Percentiles rank a stretch among this genome's conserved stretches.
phyloP scores from a whole-genome alignment of 768 basidiomycete genomes.

The Agaricus sinodeliciosus region DNA sequence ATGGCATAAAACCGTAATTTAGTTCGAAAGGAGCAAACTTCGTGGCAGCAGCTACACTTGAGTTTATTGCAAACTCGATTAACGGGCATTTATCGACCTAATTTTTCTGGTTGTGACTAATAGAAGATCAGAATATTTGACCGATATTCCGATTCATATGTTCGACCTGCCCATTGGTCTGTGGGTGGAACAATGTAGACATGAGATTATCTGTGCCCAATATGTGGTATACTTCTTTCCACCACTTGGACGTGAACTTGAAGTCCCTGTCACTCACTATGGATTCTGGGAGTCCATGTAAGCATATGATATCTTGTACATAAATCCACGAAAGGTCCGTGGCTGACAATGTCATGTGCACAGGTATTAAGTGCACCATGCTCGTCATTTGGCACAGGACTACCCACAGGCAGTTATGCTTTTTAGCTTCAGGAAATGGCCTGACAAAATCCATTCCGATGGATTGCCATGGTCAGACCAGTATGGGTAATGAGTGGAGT shows the following conservation, averaged over 20 bases:
- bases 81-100: constrained; percentile 24
- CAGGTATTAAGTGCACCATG: constrained; percentile 28
- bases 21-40: constrained; percentile 27
- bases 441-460: constrained; percentile 36
- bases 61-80: constrained; percentile 30
- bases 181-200: constrained; percentile 34
- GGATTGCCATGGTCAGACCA: constrained; percentile 24
- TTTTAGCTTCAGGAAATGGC: constrained; percentile 22
- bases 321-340: constrained; percentile 24
- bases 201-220: constrained; percentile 24
- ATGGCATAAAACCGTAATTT: constrained; percentile 20
- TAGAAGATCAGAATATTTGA: constrained; percentile 22
- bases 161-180: constrained; percentile 30
- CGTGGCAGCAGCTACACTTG: constrained; percentile 20
- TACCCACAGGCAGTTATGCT: constrained; percentile 23
- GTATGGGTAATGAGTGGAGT: constrained; percentile 23
- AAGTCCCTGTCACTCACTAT: constrained; percentile 28
- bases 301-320: constrained; percentile 18
- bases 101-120: constrained; percentile 22
- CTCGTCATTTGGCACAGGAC: constrained; percentile 22
- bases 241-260: constrained; percentile 31
- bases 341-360: constrained; percentile 17
- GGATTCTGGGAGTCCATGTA: constrained; percentile 22
- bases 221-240: constrained; percentile 19
- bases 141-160: constrained; percentile 20